These are phyloP conservation scores for Globisporangium okanoganense DNA, from an alignment of 352 stramenopile genomes.

Conservation along the genomic window DNA sequence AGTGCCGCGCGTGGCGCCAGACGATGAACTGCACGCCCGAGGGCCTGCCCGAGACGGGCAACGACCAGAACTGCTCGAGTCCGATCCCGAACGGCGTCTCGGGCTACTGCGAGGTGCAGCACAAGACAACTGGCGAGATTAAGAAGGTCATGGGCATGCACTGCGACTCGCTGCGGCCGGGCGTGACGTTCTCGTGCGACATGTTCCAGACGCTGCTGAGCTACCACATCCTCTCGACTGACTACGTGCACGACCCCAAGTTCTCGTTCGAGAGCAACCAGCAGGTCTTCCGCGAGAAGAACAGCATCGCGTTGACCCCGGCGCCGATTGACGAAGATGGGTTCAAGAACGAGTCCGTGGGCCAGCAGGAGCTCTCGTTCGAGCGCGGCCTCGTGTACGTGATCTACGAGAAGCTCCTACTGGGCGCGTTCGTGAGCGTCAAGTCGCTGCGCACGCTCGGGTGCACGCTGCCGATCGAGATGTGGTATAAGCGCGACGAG, in stretches of 20 bases:
- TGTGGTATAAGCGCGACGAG: slow-evolving; percentile 45
- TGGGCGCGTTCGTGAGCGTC: slow-evolving; percentile 19
- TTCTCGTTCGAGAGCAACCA: slow-evolving; percentile 19
- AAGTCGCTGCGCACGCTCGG: slow-evolving; percentile 32
- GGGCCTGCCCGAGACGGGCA: slow-evolving; percentile 1
- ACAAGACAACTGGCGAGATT: slow-evolving; percentile 20
- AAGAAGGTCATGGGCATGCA: slow-evolving; percentile 28
- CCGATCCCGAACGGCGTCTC: slow-evolving; percentile 23
- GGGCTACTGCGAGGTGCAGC: slow-evolving; percentile 29
- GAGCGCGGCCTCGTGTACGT: slow-evolving; percentile 23
- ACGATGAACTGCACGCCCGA: slow-evolving; percentile 18
- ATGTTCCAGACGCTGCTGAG: slow-evolving; percentile 20
- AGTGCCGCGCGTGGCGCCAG: slow-evolving; percentile 25
- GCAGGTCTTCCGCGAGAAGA: slow-evolving; percentile 5
- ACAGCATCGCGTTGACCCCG: slow-evolving; percentile 17
- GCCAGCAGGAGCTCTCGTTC: slow-evolving; percentile 17
- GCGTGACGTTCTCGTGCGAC: slow-evolving; percentile 21
- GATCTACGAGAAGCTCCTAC: slow-evolving; percentile 24
- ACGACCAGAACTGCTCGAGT: slow-evolving; percentile 18
- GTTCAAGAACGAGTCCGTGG: slow-evolving; percentile 16
- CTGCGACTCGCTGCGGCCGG: slow-evolving; percentile 21
- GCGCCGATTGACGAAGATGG: slow-evolving; percentile 14
- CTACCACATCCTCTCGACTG: slow-evolving; percentile 17
- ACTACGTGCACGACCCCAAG: slow-evolving; percentile 19
- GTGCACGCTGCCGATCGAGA: slow-evolving; percentile 53